A percentile compares a stretch with the other conserved stretches of the same genome.
Evolutionary conservation across 768 basidiomycete species (phyloP).

Genomic region (Lactarius trivialis): DNA sequence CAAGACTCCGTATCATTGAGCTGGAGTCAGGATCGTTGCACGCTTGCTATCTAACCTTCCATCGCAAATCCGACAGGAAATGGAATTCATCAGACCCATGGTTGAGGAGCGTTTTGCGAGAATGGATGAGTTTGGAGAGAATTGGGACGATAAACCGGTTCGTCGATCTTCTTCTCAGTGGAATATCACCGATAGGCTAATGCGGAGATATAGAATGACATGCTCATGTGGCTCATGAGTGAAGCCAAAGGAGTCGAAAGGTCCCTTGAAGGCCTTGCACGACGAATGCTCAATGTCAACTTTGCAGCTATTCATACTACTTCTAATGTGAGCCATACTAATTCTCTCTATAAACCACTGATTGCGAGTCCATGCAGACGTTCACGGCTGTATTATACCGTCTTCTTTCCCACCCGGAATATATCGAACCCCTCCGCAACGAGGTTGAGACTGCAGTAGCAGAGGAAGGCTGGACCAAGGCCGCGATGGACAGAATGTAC

Average conservation of each 20-base stretch:
- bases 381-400: constrained; percentile 20
- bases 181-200: neutral
- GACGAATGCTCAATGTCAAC: constrained; percentile 33
- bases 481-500: constrained; percentile 20
- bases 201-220: constrained; percentile 33
- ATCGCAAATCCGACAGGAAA: neutral
- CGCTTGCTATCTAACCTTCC: constrained; percentile 3
- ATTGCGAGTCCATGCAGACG: neutral
- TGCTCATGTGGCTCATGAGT: constrained; percentile 38
- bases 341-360: neutral
- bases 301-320: constrained; percentile 35
- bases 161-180: neutral
- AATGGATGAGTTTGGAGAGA: neutral
- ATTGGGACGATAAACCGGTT: constrained; percentile 11
- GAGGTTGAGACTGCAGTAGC: constrained; percentile 22
- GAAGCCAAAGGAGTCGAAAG: constrained; percentile 29
- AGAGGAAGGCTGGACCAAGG: constrained; percentile 21
- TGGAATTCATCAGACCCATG: neutral
- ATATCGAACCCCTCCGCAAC: constrained; percentile 24
- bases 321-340: constrained; percentile 18
- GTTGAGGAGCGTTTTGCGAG: neutral
- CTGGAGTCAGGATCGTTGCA: neutral
- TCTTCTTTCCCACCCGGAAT: constrained; percentile 25
- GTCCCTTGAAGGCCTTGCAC: constrained; percentile 27
- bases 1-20: neutral